A percentile compares a stretch with the other conserved stretches of the same genome.
Evolutionary conservation across 805 yeast genomes (phyloP).

Genomic region (Sungouiozyma ichnusensis): DNA sequence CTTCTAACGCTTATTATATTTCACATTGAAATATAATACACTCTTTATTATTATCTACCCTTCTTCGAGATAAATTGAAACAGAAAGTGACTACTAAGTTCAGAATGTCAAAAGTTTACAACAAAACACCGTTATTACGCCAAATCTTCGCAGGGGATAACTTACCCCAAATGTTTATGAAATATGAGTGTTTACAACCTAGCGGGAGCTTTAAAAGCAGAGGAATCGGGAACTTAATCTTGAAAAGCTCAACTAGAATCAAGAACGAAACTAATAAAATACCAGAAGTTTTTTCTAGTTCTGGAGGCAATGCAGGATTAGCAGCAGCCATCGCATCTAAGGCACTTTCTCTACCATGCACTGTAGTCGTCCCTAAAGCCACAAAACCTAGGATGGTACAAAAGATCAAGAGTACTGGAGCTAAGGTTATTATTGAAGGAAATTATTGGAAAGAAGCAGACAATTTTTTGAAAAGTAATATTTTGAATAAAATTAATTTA

Average conservation of each 20-base stretch:
- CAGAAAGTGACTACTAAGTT: neutral
- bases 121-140: constrained; percentile 17
- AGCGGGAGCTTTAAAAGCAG: constrained; percentile 48
- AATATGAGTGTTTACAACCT: constrained; percentile 45
- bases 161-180: constrained; percentile 32
- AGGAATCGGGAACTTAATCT: constrained; percentile 42
- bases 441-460: constrained; percentile 43
- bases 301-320: constrained; percentile 39
- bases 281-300: constrained; percentile 39
- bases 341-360: constrained; percentile 31
- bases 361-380: constrained; percentile 50
- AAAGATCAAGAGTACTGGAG: constrained; percentile 33
- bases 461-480: constrained; percentile 27
- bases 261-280: constrained; percentile 21
- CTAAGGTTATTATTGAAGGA: constrained; percentile 40
- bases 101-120: constrained; percentile 14
- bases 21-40: no score
- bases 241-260: constrained; percentile 23
- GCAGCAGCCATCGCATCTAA: constrained; percentile 43
- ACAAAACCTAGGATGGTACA: constrained; percentile 38
- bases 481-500: constrained; percentile 18
- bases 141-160: constrained; percentile 10
- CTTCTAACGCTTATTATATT: no score
- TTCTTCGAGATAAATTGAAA: no score
- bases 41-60: no score